Evolutionary conservation across 2,329 filamentous ascomycete genomes (phyloP).

Genomic region (Hymenoscyphus linearis): DNA sequence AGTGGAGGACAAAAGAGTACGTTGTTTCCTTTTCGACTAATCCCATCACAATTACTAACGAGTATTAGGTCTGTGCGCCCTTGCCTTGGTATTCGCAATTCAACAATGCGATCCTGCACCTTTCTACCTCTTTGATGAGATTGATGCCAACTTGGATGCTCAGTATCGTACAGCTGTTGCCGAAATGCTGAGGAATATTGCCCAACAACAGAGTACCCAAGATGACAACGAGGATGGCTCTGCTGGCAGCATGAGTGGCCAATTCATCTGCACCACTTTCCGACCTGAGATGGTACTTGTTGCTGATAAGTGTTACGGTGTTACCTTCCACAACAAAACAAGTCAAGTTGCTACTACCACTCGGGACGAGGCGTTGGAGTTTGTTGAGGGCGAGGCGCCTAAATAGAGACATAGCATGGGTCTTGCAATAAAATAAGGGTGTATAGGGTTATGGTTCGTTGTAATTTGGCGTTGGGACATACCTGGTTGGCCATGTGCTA

Average conservation of each 20-base stretch:
- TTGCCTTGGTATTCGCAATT: constrained; percentile 98
- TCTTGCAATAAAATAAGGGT: background rate
- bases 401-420: constrained; percentile 15
- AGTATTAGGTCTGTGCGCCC: constrained; percentile 72
- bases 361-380: constrained; percentile 81
- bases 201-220: constrained; percentile 42
- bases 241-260: constrained; percentile 46
- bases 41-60: constrained; percentile 16
- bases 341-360: constrained; percentile 89
- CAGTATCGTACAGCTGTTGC: constrained; percentile 97
- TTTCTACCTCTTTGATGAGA: constrained; percentile 99
- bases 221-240: constrained; percentile 34
- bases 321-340: constrained; percentile 90
- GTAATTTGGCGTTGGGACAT: constrained; percentile 1
- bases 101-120: constrained; percentile 95
- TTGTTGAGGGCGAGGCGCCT: constrained; percentile 75
- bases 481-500: background rate
- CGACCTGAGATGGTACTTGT: constrained; percentile 92
- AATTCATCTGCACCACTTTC: constrained; percentile 99
- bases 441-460: background rate
- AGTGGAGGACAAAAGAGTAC: constrained; percentile 96
- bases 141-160: constrained; percentile 95
- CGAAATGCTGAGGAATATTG: constrained; percentile 76
- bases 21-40: constrained; percentile 30
- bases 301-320: constrained; percentile 96